Evolutionary conservation across 1,284 basidiomycete genomes (phyloP).

Genomic region (Caloboletus firmus): DNA sequence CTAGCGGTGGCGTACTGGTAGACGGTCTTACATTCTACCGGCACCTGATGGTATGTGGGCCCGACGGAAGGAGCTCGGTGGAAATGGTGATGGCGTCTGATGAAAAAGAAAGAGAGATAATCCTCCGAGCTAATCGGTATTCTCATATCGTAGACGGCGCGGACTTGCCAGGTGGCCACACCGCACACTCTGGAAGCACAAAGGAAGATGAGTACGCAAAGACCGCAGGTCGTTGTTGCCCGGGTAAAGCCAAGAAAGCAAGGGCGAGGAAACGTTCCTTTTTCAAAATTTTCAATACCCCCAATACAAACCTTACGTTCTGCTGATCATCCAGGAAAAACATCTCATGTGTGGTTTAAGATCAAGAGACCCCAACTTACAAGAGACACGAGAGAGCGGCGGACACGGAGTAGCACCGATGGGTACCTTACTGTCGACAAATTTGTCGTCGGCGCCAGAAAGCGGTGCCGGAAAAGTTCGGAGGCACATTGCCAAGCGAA

Average conservation of each 20-base stretch:
- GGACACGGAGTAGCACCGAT: neutral
- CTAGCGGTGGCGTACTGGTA: neutral
- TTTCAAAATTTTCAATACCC: neutral
- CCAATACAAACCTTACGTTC: neutral
- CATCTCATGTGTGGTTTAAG: neutral
- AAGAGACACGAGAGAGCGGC: neutral
- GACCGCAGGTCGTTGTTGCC: neutral
- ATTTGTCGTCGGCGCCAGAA: neutral
- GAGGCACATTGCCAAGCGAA: neutral
- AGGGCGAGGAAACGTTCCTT: neutral
- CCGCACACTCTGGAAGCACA: neutral
- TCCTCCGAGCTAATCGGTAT: conserved; percentile 1
- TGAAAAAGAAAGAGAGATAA: neutral
- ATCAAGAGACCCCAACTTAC: neutral
- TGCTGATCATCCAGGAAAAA: neutral
- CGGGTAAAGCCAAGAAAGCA: neutral
- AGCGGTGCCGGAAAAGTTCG: neutral
- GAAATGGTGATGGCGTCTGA: neutral
- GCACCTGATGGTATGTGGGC: neutral
- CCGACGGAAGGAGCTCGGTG: neutral
- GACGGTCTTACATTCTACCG: neutral
- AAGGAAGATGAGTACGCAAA: neutral
- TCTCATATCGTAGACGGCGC: conserved; percentile 2
- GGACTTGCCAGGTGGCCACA: neutral
- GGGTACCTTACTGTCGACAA: neutral